Percentiles rank a stretch among this genome's conserved stretches.
Evolutionary conservation across 257 asterid genomes (phyloP).

Genomic region (Petunia secreta): DNA sequence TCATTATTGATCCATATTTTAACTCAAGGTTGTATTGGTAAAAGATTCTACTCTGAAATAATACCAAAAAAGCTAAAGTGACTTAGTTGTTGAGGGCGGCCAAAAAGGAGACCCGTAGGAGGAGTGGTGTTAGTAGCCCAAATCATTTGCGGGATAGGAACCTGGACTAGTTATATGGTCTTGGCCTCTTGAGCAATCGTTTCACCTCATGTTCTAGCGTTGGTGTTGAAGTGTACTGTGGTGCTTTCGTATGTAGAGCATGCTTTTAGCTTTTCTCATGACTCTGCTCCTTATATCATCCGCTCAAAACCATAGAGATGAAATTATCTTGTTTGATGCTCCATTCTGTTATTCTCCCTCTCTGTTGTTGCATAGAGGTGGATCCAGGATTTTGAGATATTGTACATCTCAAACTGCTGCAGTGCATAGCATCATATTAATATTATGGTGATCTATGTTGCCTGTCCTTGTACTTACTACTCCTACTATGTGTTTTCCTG

Average conservation of each 20-base stretch:
- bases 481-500: neutral
- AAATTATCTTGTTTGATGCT: neutral
- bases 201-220: no score
- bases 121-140: no score
- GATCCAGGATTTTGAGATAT: neutral
- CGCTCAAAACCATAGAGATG: neutral
- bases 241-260: no score
- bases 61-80: no score
- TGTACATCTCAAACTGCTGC: neutral
- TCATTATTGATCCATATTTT: constrained; percentile 6
- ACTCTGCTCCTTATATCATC: no score
- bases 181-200: no score
- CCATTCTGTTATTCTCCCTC: neutral
- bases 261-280: no score
- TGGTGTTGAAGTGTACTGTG: no score
- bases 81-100: no score
- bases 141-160: no score
- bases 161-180: no score
- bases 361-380: neutral
- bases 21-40: neutral
- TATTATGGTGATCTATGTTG: neutral
- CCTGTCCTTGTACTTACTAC: neutral
- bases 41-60: neutral
- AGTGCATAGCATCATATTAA: neutral
- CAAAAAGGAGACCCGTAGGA: no score